These are phyloP conservation scores for Mimosa bimucronata DNA, from an alignment of 306 rosid species.

Conservation along the genomic window DNA sequence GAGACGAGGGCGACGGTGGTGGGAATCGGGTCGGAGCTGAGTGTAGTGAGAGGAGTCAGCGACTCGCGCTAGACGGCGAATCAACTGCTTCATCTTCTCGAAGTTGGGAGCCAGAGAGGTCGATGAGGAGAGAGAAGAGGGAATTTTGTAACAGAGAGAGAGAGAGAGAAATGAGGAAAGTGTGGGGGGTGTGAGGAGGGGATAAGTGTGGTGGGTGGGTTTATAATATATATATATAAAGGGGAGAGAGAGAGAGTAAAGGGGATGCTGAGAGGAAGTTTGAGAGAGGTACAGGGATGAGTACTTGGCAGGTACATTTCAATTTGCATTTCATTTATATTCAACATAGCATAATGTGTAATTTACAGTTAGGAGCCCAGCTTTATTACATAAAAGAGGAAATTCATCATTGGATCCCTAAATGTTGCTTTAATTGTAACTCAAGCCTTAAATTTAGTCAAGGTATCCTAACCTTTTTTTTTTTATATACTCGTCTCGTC, in stretches of 20 bases:
- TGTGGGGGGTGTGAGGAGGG: constrained; percentile 37
- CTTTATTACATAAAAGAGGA: background rate
- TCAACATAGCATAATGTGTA: background rate
- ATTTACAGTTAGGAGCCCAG: background rate
- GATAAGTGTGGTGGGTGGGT: no score
- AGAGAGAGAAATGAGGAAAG: background rate
- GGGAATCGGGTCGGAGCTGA: constrained; percentile 59
- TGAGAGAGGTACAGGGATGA: constrained; percentile 67
- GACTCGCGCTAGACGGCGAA: constrained; percentile 81
- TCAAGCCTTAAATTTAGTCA: no score
- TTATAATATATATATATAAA: constrained; percentile 41
- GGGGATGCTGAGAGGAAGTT: constrained; percentile 49
- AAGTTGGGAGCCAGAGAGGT: background rate
- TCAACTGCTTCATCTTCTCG: constrained; percentile 73
- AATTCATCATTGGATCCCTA: background rate
- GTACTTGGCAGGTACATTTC: constrained; percentile 77
- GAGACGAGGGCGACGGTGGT: constrained; percentile 29
- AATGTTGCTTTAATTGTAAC: no score
- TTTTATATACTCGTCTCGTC: no score
- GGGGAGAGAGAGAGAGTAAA: constrained; percentile 7
- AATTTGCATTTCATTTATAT: background rate
- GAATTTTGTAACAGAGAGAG: background rate
- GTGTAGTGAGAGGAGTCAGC: constrained; percentile 89
- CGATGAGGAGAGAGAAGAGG: background rate
- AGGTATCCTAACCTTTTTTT: no score